Evolutionary conservation across 495 filamentous ascomycete genomes (phyloP).

Genomic region (Sordaria brevicollis): DNA sequence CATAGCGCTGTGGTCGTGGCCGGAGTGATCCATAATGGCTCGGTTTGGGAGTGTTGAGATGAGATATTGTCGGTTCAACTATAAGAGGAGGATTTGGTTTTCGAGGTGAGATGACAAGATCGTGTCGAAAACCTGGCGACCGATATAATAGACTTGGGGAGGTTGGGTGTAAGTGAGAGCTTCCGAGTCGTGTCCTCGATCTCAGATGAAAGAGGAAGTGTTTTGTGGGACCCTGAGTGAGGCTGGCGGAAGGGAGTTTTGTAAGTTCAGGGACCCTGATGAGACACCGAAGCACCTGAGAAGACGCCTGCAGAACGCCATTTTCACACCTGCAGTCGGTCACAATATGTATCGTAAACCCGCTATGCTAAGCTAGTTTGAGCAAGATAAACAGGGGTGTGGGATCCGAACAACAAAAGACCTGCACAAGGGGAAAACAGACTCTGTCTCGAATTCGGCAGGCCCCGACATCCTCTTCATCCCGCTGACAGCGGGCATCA

Average conservation of each 20-base stretch:
- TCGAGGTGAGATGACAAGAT: neutral
- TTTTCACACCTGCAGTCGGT: neutral
- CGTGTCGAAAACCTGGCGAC: neutral
- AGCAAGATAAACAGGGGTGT: neutral
- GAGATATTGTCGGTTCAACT: neutral
- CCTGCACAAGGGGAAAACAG: neutral
- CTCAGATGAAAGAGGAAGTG: neutral
- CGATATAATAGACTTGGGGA: neutral
- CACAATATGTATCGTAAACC: neutral
- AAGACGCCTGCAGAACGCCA: neutral
- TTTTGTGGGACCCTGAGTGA: neutral
- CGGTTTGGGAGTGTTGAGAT: neutral
- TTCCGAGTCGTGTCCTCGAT: neutral
- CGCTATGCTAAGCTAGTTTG: neutral
- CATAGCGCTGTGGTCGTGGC: conserved; percentile 27
- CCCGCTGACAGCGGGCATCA: neutral
- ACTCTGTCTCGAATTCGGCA: neutral
- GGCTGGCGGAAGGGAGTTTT: neutral
- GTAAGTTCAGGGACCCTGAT: neutral
- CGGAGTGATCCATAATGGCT: conserved; percentile 33
- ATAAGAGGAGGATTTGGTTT: no score
- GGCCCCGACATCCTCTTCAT: neutral
- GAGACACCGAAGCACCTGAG: neutral
- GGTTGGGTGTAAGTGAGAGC: neutral
- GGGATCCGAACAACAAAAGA: neutral